phyloP scores from a whole-genome alignment of 192 early-diverging fungal species.

The Backusella tarrabulga region DNA sequence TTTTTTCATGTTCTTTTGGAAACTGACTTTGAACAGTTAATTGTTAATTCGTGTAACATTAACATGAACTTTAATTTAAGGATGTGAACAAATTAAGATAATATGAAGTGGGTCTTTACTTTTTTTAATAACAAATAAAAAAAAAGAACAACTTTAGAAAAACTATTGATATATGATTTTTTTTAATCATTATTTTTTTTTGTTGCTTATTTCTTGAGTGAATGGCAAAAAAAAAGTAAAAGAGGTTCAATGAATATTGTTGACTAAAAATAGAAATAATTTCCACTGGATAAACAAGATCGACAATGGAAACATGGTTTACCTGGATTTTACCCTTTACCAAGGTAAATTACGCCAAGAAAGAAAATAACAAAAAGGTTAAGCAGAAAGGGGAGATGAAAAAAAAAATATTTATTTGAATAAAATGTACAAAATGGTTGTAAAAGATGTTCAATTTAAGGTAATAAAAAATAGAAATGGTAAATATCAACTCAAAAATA shows the following conservation, averaged over 20 bases:
- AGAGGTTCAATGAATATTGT: not conserved
- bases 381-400: not conserved
- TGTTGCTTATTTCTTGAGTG: not conserved
- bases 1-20: not conserved
- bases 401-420: not conserved
- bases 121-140: conserved; percentile 7
- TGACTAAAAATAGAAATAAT: conserved; percentile 7
- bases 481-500: not conserved
- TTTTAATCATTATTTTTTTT: not conserved
- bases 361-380: not conserved
- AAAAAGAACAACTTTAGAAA: not conserved
- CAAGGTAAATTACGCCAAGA: conserved; percentile 7
- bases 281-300: not conserved
- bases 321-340: not conserved
- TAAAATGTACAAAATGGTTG: not conserved
- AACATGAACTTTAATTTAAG: not conserved
- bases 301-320: not conserved
- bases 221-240: not conserved
- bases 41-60: not conserved
- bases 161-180: not conserved
- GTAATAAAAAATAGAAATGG: not conserved
- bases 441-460: not conserved
- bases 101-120: not conserved
- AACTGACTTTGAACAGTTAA: not conserved
- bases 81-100: not conserved